These are phyloP conservation scores for Syzygium aromaticum DNA, from an alignment of 345 rosid genomes.

Conservation along the genomic window DNA sequence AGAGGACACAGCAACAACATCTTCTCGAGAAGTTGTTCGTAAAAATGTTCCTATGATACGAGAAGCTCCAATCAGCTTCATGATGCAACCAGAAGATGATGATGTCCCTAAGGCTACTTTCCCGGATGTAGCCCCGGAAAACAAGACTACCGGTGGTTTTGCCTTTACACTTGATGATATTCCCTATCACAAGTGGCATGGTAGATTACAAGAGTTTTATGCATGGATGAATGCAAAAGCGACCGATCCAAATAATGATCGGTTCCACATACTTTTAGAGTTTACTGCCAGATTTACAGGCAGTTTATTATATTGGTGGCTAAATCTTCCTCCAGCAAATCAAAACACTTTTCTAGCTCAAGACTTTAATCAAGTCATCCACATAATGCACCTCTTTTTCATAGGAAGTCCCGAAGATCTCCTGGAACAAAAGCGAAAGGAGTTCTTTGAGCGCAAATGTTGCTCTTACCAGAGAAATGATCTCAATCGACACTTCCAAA, in stretches of 20 bases:
- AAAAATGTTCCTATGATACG: background rate
- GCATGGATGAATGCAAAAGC: too few species aligned
- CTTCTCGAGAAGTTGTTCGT: too few species aligned
- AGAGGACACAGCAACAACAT: background rate
- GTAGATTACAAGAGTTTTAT: too few species aligned
- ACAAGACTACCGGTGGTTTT: too few species aligned
- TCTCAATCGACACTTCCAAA: background rate
- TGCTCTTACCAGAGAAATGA: background rate
- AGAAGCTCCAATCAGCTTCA: background rate
- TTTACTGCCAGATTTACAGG: background rate
- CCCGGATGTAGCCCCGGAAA: too few species aligned
- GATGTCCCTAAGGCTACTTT: background rate
- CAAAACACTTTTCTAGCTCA: background rate
- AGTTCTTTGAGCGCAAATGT: background rate
- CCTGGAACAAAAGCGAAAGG: background rate
- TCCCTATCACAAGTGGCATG: too few species aligned
- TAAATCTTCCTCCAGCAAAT: background rate
- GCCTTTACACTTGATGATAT: too few species aligned
- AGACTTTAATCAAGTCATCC: background rate
- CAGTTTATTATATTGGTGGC: background rate
- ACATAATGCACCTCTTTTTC: background rate
- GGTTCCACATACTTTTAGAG: too few species aligned
- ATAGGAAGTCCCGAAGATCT: accelerated
- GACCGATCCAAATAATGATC: too few species aligned
- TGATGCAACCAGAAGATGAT: background rate